phyloP scores from a whole-genome alignment of 768 basidiomycete genomes.

The Stropharia rugosoannulata region DNA sequence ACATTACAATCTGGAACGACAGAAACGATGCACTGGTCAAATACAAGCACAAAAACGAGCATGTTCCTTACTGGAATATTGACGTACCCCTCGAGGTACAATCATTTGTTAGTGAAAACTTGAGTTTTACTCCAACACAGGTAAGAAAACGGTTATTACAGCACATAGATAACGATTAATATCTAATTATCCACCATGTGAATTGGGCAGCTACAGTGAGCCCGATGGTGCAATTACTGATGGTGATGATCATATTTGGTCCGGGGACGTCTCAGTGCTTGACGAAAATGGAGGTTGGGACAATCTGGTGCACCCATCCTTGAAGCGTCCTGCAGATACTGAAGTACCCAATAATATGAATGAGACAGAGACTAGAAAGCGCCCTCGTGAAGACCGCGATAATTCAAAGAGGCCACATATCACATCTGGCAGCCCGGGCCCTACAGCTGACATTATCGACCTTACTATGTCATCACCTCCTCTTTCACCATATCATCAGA shows the following conservation, averaged over 20 bases:
- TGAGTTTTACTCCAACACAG: not conserved
- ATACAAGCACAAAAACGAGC: constrained; percentile 17
- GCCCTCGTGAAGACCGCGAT: not conserved
- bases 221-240: not conserved
- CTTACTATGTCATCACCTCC: too few relatives aligned
- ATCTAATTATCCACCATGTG: too few relatives aligned
- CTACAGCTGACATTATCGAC: too few relatives aligned
- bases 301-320: not conserved
- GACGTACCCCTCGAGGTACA: constrained; percentile 13
- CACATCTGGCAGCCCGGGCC: too few relatives aligned
- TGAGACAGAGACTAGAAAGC: not conserved
- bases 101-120: constrained; percentile 1
- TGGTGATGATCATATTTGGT: not conserved
- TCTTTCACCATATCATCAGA: too few relatives aligned
- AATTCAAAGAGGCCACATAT: too few relatives aligned
- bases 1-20: constrained; percentile 16
- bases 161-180: too few relatives aligned
- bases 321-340: not conserved
- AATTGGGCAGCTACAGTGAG: not conserved
- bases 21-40: constrained; percentile 3
- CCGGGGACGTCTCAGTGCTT: not conserved
- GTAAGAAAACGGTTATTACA: not conserved
- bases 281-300: not conserved
- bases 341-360: not conserved
- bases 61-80: constrained; percentile 14